phyloP scores from a whole-genome alignment of 495 filamentous ascomycete genomes.

The Xylaria sp. region DNA sequence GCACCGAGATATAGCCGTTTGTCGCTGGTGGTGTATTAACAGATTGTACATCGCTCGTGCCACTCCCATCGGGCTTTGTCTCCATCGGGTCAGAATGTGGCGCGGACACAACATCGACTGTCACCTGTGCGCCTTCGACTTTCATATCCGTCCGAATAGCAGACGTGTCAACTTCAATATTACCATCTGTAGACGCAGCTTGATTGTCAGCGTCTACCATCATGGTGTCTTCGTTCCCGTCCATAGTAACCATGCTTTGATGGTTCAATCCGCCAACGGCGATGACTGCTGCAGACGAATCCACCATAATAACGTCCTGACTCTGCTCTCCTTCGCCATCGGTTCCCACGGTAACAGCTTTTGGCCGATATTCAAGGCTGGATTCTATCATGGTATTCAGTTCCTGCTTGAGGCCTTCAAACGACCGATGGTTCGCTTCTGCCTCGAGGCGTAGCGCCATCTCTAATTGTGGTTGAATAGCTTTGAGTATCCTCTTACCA shows the following conservation, averaged over 20 bases:
- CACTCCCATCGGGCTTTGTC: conserved; percentile 30
- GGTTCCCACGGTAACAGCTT: conserved; percentile 33
- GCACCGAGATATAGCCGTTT: conserved; percentile 43
- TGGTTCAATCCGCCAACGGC: conserved; percentile 47
- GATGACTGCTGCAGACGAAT: conserved; percentile 53
- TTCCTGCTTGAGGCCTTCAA: conserved; percentile 73
- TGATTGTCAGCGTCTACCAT: conserved; percentile 38
- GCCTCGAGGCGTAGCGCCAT: conserved; percentile 79
- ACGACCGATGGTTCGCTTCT: conserved; percentile 72
- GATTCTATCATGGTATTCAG: conserved; percentile 74
- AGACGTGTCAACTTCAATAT: conserved; percentile 53
- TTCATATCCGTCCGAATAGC: conserved; percentile 38
- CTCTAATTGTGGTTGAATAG: conserved; percentile 77
- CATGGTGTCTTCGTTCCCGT: conserved; percentile 31
- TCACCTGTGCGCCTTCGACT: conserved; percentile 44
- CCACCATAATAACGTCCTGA: conserved; percentile 55
- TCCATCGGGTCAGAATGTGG: conserved; percentile 27
- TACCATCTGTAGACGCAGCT: conserved; percentile 32
- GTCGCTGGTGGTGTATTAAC: conserved; percentile 49
- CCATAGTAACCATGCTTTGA: conserved; percentile 34
- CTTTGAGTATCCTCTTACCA: conserved; percentile 84
- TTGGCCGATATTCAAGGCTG: conserved; percentile 53
- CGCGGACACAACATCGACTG: conserved; percentile 31
- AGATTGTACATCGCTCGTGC: conserved; percentile 43
- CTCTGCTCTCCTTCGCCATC: conserved; percentile 40